Evolutionary conservation across 1,139 yeast species (phyloP).

Genomic region (Scheffersomyces quercinus): DNA sequence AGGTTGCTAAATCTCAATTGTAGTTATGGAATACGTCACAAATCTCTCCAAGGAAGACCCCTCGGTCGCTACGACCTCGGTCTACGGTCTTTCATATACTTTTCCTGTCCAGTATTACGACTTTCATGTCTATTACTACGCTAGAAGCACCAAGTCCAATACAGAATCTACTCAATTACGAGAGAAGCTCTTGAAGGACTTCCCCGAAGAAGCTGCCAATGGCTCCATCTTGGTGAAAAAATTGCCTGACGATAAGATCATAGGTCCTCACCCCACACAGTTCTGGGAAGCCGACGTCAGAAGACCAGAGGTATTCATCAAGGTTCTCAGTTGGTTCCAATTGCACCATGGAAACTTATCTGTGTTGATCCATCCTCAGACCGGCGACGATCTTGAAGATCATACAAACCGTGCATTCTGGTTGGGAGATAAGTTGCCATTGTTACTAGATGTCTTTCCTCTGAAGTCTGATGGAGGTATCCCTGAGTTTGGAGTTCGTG

Average conservation of each 20-base stretch:
- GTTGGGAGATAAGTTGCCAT: constrained; percentile 28
- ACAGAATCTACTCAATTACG: constrained; percentile 24
- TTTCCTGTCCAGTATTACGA: constrained; percentile 35
- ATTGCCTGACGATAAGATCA: constrained; percentile 25
- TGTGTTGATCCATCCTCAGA: constrained; percentile 35
- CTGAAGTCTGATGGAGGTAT: constrained; percentile 12
- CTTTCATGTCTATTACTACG: constrained; percentile 34
- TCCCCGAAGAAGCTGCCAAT: constrained; percentile 22
- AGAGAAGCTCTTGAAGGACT: constrained; percentile 24
- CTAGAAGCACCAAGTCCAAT: constrained; percentile 18
- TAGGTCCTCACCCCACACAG: constrained; percentile 34
- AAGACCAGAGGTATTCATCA: constrained; percentile 30
- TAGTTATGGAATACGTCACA: constrained; percentile 32
- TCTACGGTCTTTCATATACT: constrained; percentile 20
- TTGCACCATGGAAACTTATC: constrained; percentile 30
- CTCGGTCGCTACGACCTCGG: constrained; percentile 22
- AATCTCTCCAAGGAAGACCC: constrained; percentile 19
- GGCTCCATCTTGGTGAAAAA: constrained; percentile 34
- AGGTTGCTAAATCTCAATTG: too few species aligned
- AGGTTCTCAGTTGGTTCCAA: constrained; percentile 33
- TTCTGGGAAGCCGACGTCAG: constrained; percentile 38
- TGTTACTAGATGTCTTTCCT: constrained; percentile 20
- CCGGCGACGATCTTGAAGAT: constrained; percentile 29
- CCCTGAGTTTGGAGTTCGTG: constrained; percentile 27
- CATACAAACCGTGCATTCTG: constrained; percentile 32